A percentile compares a stretch with the other conserved stretches of the same genome.
Conservation (phyloP, 1,284 basidiomycete genomes). For the Cutaneotrichosporon sp. region DNA sequence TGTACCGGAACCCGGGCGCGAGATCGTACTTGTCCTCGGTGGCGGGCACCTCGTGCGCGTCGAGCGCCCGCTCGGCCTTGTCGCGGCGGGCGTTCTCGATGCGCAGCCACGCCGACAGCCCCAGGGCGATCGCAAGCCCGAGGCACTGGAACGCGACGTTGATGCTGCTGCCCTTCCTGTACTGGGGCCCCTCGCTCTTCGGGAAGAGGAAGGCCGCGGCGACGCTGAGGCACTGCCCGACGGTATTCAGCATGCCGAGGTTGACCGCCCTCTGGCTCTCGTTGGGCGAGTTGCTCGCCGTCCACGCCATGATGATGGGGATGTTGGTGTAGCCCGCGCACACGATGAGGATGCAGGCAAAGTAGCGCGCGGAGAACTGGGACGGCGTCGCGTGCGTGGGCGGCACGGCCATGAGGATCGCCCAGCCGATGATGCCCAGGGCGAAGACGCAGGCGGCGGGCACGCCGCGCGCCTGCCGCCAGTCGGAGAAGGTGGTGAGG, state of each 20-base stretch:
- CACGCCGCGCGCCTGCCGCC: slow-evolving; percentile 64
- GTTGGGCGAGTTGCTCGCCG: slow-evolving; percentile 16
- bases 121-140: slow-evolving; percentile 48
- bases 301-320: slow-evolving; percentile 38
- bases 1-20: slow-evolving; percentile 25
- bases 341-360: slow-evolving; percentile 53
- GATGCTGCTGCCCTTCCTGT: slow-evolving; percentile 51
- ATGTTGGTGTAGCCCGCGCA: slow-evolving; percentile 51
- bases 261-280: slow-evolving; percentile 52
- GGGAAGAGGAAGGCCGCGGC: slow-evolving; percentile 56
- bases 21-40: slow-evolving; percentile 24
- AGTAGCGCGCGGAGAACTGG: slow-evolving; percentile 50
- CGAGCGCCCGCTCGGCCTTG: slow-evolving; percentile 39
- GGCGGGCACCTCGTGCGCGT: slow-evolving; percentile 19
- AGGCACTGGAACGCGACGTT: slow-evolving; percentile 55
- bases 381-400: slow-evolving; percentile 31
- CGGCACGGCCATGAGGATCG: slow-evolving; percentile 47
- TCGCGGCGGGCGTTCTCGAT: slow-evolving; percentile 44
- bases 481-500: slow-evolving; percentile 66
- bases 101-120: slow-evolving; percentile 52
- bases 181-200: slow-evolving; percentile 49
- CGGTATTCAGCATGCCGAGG: slow-evolving; percentile 56
- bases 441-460: slow-evolving; percentile 49
- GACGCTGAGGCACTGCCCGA: slow-evolving; percentile 56
- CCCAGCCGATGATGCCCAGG: slow-evolving; percentile 53